Conservation (phyloP, 805 yeast species). For the Isabelozyma heimii region DNA sequence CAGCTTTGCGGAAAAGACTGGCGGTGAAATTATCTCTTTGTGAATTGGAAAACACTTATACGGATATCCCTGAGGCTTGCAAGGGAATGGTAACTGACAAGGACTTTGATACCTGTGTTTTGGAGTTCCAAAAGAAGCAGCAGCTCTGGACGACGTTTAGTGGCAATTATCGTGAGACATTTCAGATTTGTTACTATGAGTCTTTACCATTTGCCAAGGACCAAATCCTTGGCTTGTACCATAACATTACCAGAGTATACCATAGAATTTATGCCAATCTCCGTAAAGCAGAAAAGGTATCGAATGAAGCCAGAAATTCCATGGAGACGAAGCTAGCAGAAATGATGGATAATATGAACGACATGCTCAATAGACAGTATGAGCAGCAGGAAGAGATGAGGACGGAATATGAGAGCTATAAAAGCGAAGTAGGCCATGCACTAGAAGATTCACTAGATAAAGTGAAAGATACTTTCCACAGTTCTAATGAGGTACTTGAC, state of each 20-base stretch:
- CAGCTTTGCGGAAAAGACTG: slow-evolving; percentile 27
- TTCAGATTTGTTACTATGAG: slow-evolving; percentile 52
- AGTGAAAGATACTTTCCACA: slow-evolving; percentile 1
- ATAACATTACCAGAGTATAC: slow-evolving; percentile 41
- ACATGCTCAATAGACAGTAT: slow-evolving; percentile 2
- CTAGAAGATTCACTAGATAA: not conserved
- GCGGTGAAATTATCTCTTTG: slow-evolving; percentile 53
- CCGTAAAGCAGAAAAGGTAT: not conserved
- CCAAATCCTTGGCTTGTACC: slow-evolving; percentile 43
- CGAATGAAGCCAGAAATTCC: slow-evolving; percentile 1
- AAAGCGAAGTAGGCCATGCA: slow-evolving; percentile 1
- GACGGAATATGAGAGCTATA: slow-evolving; percentile 3
- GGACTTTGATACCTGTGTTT: slow-evolving; percentile 35
- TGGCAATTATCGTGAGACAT: slow-evolving; percentile 58
- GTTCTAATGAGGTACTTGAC: not conserved
- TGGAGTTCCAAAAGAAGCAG: slow-evolving; percentile 38
- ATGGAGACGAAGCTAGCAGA: slow-evolving; percentile 11
- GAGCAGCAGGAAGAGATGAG: slow-evolving; percentile 5
- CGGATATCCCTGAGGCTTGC: slow-evolving; percentile 33
- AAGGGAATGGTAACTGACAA: slow-evolving; percentile 6
- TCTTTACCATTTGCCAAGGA: slow-evolving; percentile 52
- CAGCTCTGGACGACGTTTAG: slow-evolving; percentile 77
- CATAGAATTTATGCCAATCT: slow-evolving; percentile 7
- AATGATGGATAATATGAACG: slow-evolving; percentile 1
- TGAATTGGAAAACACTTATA: slow-evolving; percentile 49